phyloP scores from a whole-genome alignment of 768 basidiomycete genomes.

The Mycena filopes region DNA sequence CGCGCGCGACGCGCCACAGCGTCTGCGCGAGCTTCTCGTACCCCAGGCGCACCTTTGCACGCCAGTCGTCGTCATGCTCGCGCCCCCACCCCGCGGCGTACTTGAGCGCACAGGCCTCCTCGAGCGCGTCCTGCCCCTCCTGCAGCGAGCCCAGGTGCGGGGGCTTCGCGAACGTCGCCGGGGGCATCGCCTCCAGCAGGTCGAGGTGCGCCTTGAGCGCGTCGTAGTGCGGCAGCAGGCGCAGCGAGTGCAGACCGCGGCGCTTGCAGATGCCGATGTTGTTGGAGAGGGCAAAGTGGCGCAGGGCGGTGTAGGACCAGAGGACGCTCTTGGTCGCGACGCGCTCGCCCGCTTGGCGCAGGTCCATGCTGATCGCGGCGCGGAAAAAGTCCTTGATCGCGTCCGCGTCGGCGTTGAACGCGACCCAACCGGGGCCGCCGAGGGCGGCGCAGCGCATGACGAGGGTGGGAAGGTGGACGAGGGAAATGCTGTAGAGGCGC shows the following conservation, averaged over 20 bases:
- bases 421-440: slow-evolving; percentile 75
- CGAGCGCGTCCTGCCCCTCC: slow-evolving; percentile 70
- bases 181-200: slow-evolving; percentile 65
- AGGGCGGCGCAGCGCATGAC: slow-evolving; percentile 72
- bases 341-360: slow-evolving; percentile 80
- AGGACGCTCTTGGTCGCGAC: slow-evolving; percentile 84
- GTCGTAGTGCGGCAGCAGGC: slow-evolving; percentile 68
- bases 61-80: slow-evolving; percentile 69
- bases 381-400: slow-evolving; percentile 83
- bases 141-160: slow-evolving; percentile 70
- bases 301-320: slow-evolving; percentile 81
- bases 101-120: slow-evolving; percentile 71
- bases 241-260: slow-evolving; percentile 74
- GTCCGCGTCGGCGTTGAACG: slow-evolving; percentile 72
- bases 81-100: slow-evolving; percentile 52
- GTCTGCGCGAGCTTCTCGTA: slow-evolving; percentile 73
- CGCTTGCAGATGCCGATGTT: slow-evolving; percentile 72
- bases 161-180: slow-evolving; percentile 70
- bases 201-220: slow-evolving; percentile 72
- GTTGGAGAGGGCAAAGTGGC: slow-evolving; percentile 81
- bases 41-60: slow-evolving; percentile 65
- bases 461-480: slow-evolving; percentile 74
- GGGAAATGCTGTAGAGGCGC: slow-evolving; percentile 69
- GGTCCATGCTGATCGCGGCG: slow-evolving; percentile 76
- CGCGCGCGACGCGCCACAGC: slow-evolving; percentile 75